These are phyloP conservation scores for Henckelia pumila DNA, from an alignment of 257 asterid genomes.

Conservation along the genomic window DNA sequence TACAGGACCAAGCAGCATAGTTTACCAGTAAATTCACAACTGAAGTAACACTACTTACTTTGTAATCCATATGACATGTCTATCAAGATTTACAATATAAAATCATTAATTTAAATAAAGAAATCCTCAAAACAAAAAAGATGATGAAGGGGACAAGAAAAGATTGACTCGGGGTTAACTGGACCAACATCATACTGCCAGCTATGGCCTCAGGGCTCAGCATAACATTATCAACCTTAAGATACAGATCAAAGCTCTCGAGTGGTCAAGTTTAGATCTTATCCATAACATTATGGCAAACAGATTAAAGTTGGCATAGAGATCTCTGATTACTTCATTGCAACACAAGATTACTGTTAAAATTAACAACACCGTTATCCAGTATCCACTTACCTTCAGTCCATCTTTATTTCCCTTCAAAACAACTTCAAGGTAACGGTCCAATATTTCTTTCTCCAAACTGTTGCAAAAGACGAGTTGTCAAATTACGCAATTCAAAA, in stretches of 20 bases:
- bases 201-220: constrained; percentile 2
- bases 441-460: constrained; percentile 93
- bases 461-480: constrained; percentile 37
- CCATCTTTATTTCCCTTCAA: constrained; percentile 96
- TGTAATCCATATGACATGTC: neutral
- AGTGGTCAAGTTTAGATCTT: too few species aligned
- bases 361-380: constrained; percentile 12
- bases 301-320: too few species aligned
- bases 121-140: neutral
- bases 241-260: too few species aligned
- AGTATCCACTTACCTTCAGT: constrained; percentile 60
- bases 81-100: neutral
- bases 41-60: neutral
- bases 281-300: too few species aligned
- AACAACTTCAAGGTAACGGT: constrained; percentile 92
- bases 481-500: constrained; percentile 20
- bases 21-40: neutral
- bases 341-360: too few species aligned
- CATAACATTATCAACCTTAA: neutral
- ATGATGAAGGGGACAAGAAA: neutral
- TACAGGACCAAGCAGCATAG: neutral
- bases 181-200: neutral
- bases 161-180: neutral
- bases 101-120: neutral
- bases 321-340: too few species aligned